These are phyloP conservation scores for Trichocladium antarcticum DNA, from an alignment of 495 filamentous ascomycete species.

Conservation along the genomic window DNA sequence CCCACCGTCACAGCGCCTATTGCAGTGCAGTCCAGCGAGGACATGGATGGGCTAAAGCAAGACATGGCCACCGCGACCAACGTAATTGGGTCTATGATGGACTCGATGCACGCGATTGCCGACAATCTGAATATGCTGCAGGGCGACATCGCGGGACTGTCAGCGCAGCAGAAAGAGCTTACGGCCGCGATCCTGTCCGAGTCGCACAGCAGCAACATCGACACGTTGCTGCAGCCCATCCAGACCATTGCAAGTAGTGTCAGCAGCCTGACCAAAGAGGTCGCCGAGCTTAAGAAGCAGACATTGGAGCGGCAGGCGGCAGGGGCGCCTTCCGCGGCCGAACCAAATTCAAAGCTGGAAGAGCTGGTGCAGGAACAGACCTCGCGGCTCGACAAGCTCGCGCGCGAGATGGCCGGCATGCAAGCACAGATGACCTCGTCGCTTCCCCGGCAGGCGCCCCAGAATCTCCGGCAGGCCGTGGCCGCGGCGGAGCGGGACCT, in stretches of 20 bases:
- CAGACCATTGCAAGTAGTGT: conserved; percentile 5
- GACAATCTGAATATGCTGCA: conserved; percentile 4
- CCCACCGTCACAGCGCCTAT: not conserved
- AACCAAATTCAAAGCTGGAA: not conserved
- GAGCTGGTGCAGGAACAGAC: conserved; percentile 10
- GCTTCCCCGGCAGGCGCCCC: not conserved
- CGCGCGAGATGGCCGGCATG: not conserved
- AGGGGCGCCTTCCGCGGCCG: not conserved
- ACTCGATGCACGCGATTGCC: conserved; percentile 15
- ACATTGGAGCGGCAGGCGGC: not conserved
- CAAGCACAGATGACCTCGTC: not conserved
- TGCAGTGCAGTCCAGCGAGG: conserved; percentile 1
- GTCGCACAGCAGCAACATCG: not conserved
- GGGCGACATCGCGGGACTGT: conserved; percentile 1
- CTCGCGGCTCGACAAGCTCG: not conserved
- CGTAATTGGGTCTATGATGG: conserved; percentile 12
- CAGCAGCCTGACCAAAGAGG: conserved; percentile 3
- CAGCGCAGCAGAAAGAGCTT: not conserved
- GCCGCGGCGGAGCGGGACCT: conserved; percentile 17
- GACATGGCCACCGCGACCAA: conserved; percentile 4
- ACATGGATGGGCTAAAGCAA: conserved; percentile 1
- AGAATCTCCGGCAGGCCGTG: conserved; percentile 18
- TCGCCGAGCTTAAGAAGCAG: conserved; percentile 8
- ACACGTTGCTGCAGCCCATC: conserved; percentile 5
- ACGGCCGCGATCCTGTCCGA: not conserved